phyloP scores from a whole-genome alignment of 129 eudicot genomes.

The Centella asiatica region DNA sequence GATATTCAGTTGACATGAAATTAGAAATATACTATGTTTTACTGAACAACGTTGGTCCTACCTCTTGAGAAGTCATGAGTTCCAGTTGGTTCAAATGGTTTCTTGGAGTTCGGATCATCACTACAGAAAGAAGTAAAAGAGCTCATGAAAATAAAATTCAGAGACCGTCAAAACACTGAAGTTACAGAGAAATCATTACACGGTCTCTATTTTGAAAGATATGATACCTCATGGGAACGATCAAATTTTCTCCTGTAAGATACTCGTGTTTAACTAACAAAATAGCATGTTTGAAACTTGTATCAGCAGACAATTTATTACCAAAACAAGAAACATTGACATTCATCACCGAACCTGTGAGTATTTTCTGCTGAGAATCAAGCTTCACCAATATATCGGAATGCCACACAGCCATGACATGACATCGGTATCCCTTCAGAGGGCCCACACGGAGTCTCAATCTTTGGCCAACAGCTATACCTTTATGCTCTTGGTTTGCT shows the following conservation, averaged over 20 bases:
- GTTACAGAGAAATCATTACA: too few relatives aligned
- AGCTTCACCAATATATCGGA: constrained; percentile 86
- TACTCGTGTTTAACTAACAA: constrained; percentile 70
- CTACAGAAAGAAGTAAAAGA: constrained; percentile 31
- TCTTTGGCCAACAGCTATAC: constrained; percentile 68
- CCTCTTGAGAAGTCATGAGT: constrained; percentile 47
- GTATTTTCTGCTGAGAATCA: constrained; percentile 79
- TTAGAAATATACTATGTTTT: too few relatives aligned
- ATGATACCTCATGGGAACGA: constrained; percentile 38
- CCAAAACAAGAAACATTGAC: neutral
- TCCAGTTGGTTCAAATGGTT: constrained; percentile 66
- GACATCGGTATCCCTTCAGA: constrained; percentile 82
- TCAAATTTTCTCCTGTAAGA: constrained; percentile 57
- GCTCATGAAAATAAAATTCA: constrained; percentile 7
- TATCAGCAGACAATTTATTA: constrained; percentile 4
- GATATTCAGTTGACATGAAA: neutral
- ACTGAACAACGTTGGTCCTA: too few relatives aligned
- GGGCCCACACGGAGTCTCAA: constrained; percentile 85
- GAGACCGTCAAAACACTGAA: too few relatives aligned
- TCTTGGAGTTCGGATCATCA: constrained; percentile 38
- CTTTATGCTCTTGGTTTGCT: constrained; percentile 45
- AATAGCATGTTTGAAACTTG: neutral
- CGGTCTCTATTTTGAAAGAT: too few relatives aligned
- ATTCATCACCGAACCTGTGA: constrained; percentile 50
- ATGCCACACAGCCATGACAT: constrained; percentile 67